phyloP scores from a whole-genome alignment of 495 filamentous ascomycete species.

The Articulospora tetracladia region DNA sequence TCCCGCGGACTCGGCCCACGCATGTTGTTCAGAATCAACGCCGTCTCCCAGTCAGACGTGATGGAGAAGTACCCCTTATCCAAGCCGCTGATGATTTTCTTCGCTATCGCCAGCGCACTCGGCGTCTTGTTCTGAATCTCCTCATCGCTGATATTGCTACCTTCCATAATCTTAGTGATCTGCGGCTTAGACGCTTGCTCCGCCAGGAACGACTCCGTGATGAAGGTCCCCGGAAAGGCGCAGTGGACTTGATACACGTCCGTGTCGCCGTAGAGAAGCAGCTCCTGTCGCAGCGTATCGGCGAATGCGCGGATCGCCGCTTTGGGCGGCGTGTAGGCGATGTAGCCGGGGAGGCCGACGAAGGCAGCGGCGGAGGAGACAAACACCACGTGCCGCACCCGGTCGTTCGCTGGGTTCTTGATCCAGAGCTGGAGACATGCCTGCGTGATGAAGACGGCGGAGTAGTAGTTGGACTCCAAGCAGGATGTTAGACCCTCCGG shows the following conservation, averaged over 20 bases:
- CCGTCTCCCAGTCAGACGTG: background rate
- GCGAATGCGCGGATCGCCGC: conserved; percentile 34
- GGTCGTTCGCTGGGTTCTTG: conserved; percentile 6
- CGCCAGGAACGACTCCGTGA: conserved; percentile 30
- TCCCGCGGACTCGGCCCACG: conserved; percentile 1
- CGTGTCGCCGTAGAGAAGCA: conserved; percentile 10
- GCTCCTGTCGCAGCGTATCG: conserved; percentile 35
- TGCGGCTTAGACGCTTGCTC: conserved; percentile 34
- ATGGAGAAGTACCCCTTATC: conserved; percentile 23
- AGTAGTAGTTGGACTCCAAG: conserved; percentile 34
- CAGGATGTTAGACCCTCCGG: conserved; percentile 27
- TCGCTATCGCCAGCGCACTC: conserved; percentile 16
- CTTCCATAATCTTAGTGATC: conserved; percentile 35
- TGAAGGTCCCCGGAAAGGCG: conserved; percentile 26
- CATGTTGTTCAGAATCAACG: conserved; percentile 6
- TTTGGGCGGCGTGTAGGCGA: conserved; percentile 35
- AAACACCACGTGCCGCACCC: conserved; percentile 30
- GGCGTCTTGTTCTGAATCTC: conserved; percentile 12
- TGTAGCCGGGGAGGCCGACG: conserved; percentile 34
- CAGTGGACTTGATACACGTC: conserved; percentile 1
- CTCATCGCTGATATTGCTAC: conserved; percentile 16
- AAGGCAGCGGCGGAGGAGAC: conserved; percentile 34
- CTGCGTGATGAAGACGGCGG: conserved; percentile 30
- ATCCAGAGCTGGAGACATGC: conserved; percentile 26
- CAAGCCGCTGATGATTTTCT: conserved; percentile 17